These are phyloP conservation scores for Pseudogymnoascus destructans DNA, from an alignment of 2,329 filamentous ascomycete species.

Conservation along the genomic window DNA sequence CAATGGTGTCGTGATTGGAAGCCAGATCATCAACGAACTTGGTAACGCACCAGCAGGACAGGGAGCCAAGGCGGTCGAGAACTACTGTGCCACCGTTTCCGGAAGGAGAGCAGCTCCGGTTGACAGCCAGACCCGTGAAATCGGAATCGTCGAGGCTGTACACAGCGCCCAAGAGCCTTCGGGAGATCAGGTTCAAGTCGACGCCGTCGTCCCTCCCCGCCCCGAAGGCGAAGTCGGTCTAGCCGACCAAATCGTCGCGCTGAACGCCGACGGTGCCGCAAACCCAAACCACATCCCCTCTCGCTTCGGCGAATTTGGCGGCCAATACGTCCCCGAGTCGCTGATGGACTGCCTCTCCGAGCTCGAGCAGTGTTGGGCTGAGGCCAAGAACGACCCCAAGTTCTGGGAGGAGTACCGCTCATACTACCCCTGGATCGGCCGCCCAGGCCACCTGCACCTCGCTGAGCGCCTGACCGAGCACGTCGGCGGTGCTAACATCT, in stretches of 20 bases:
- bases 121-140: slow-evolving; percentile 41
- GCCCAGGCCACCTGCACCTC: slow-evolving; percentile 80
- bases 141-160: slow-evolving; percentile 57
- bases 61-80: slow-evolving; percentile 60
- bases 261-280: slow-evolving; percentile 40
- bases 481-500: slow-evolving; percentile 88
- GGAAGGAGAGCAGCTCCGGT: slow-evolving; percentile 35
- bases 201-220: slow-evolving; percentile 41
- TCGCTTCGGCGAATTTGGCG: slow-evolving; percentile 89
- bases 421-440: slow-evolving; percentile 95
- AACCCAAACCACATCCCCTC: slow-evolving; percentile 53
- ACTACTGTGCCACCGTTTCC: slow-evolving; percentile 70
- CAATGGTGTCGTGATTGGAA: slow-evolving; percentile 93
- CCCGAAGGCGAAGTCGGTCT: slow-evolving; percentile 28
- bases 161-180: slow-evolving; percentile 46
- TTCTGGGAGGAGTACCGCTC: slow-evolving; percentile 98
- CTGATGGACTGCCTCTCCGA: slow-evolving; percentile 93
- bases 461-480: slow-evolving; percentile 79
- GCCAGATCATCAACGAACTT: slow-evolving; percentile 80
- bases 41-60: slow-evolving; percentile 53
- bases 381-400: slow-evolving; percentile 69
- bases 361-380: slow-evolving; percentile 81
- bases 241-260: slow-evolving; percentile 51
- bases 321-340: slow-evolving; percentile 93
- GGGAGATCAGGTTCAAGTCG: slow-evolving; percentile 49